Conservation (phyloP, 345 rosid genomes). For the Jatropha curcas region DNA sequence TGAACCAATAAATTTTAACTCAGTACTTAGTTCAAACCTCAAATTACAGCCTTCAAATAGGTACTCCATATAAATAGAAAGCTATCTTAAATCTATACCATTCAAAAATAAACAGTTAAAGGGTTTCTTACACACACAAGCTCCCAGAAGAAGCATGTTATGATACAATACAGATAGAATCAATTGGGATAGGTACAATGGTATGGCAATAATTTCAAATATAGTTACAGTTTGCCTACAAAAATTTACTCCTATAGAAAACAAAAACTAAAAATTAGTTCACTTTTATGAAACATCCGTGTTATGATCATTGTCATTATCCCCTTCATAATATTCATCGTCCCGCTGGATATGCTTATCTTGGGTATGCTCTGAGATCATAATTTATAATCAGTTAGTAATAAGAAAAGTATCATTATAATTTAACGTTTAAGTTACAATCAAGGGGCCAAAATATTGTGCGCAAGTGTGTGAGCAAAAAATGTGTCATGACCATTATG, state of each 20-base stretch:
- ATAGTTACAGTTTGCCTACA: background rate
- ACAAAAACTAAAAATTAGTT: background rate
- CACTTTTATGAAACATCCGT: conserved; percentile 34
- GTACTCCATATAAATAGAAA: too few species aligned
- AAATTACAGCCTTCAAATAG: too few species aligned
- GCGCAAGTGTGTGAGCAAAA: background rate
- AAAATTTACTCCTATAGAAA: background rate
- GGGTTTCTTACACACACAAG: background rate
- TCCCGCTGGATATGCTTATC: conserved; percentile 93
- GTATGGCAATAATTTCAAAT: background rate
- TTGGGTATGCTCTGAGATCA: conserved; percentile 68
- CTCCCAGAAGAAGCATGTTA: background rate
- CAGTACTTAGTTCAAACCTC: too few species aligned
- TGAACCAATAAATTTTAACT: too few species aligned
- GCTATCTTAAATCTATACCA: too few species aligned
- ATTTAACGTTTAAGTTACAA: background rate
- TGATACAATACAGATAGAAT: background rate
- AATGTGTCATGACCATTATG: background rate
- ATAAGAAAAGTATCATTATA: too few species aligned
- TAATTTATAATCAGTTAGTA: background rate
- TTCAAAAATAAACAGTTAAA: too few species aligned
- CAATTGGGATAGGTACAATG: background rate
- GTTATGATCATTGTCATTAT: conserved; percentile 73
- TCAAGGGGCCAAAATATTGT: background rate
- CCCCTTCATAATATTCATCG: conserved; percentile 84